Percentiles rank a stretch among this genome's conserved stretches.
Conservation (phyloP, 371 early-diverging fungal genomes). For the Dinochytrium kinnereticum region DNA sequence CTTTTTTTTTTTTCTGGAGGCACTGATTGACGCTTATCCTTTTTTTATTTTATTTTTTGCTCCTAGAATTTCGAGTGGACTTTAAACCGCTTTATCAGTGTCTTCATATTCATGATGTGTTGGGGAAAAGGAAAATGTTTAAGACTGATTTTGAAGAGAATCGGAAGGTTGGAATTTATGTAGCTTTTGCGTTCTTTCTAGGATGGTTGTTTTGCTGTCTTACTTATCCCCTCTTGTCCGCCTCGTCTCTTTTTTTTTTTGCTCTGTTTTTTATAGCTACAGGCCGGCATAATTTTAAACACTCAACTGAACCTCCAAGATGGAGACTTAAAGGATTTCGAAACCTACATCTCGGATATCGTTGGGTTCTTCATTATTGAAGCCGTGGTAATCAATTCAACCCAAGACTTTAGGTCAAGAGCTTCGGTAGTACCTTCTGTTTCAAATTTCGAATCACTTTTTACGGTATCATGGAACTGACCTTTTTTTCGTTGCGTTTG, state of each 20-base stretch:
- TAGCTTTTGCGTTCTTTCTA: too few relatives aligned
- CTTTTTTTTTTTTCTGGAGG: too few relatives aligned
- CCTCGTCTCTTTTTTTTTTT: too few relatives aligned
- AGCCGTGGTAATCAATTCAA: constrained; percentile 85
- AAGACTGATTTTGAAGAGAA: constrained; percentile 90
- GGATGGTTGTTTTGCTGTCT: too few relatives aligned
- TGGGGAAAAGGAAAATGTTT: constrained; percentile 85
- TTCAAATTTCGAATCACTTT: too few relatives aligned
- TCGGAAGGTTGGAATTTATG: constrained; percentile 52
- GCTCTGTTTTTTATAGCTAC: constrained; percentile 56
- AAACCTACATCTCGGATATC: constrained; percentile 81
- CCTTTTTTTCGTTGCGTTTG: too few relatives aligned
- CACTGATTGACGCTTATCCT: too few relatives aligned
- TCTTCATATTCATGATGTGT: constrained; percentile 90
- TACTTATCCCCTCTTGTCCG: too few relatives aligned
- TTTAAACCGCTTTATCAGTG: constrained; percentile 95
- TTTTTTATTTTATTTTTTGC: too few relatives aligned
- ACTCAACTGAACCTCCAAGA: constrained; percentile 67
- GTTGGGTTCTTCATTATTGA: constrained; percentile 97
- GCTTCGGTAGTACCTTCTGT: constrained; percentile 60
- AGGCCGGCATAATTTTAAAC: constrained; percentile 73
- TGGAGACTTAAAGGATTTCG: constrained; percentile 71
- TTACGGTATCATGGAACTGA: too few relatives aligned
- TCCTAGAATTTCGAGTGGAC: constrained; percentile 77
- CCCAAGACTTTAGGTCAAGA: constrained; percentile 88